Percentiles rank a stretch among this genome's conserved stretches.
These are phyloP conservation scores for Suillus clintonianus DNA, from an alignment of 768 basidiomycete genomes.

Conservation along the genomic window DNA sequence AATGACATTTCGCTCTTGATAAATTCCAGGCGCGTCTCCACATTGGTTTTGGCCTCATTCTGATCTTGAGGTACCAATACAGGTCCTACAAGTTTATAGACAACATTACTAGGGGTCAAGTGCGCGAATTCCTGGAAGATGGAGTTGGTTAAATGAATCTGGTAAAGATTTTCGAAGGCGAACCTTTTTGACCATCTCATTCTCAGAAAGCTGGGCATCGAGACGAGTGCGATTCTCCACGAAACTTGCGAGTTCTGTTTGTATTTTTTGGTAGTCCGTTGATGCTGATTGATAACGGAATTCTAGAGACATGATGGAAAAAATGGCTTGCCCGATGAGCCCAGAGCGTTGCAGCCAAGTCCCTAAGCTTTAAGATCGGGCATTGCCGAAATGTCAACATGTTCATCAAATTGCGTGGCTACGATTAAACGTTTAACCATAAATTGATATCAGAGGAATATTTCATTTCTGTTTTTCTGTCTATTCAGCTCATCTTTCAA, in stretches of 20 bases:
- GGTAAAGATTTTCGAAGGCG: conserved; percentile 7
- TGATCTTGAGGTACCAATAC: conserved; percentile 90
- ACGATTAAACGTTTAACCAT: no score
- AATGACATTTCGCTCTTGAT: conserved; percentile 86
- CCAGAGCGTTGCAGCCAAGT: no score
- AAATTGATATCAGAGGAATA: no score
- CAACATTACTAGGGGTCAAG: conserved; percentile 71
- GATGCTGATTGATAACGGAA: conserved; percentile 67
- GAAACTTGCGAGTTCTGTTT: conserved; percentile 66
- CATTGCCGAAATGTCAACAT: no score
- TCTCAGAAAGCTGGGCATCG: conserved; percentile 91
- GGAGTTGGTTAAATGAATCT: conserved; percentile 1
- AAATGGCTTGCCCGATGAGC: background rate
- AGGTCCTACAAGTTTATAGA: conserved; percentile 92
- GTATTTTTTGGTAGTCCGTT: conserved; percentile 78
- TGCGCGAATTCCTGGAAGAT: conserved; percentile 73
- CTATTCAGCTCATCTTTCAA: no score
- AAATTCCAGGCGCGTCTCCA: conserved; percentile 88
- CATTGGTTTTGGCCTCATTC: conserved; percentile 81
- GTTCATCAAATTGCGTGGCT: no score
- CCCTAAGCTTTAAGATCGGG: no score
- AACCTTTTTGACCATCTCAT: conserved; percentile 90
- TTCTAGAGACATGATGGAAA: conserved; percentile 52
- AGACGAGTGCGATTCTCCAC: conserved; percentile 84
- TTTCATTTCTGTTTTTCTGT: no score